Evolutionary conservation across 106 monocot species (phyloP).

Genomic region (Dendrobium officinale): DNA sequence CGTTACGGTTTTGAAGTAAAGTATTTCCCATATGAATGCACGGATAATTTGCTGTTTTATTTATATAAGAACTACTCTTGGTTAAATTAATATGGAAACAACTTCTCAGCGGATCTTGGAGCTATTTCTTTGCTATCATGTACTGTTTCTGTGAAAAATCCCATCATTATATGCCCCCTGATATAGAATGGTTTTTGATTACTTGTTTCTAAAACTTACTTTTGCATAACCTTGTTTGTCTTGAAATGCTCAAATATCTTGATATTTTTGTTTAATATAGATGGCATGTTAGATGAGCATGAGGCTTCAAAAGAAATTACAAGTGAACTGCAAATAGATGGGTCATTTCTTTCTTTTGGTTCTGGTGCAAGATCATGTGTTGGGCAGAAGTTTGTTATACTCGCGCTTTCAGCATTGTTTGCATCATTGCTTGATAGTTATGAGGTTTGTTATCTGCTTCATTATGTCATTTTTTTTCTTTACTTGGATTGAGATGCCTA

Average conservation of each 20-base stretch:
- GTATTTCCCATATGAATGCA: no score
- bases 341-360: slow-evolving; percentile 66
- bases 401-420: slow-evolving; percentile 37
- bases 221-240: neutral
- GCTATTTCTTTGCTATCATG: no score
- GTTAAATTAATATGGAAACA: no score
- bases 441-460: slow-evolving; percentile 33
- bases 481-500: neutral
- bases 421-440: slow-evolving; percentile 43
- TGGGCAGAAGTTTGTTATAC: slow-evolving; percentile 48
- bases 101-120: no score
- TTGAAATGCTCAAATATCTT: neutral
- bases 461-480: neutral
- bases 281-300: slow-evolving; percentile 5
- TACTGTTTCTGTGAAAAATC: no score
- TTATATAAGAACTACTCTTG: no score
- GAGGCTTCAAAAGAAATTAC: slow-evolving; percentile 1
- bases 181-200: no score
- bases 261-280: neutral
- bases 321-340: slow-evolving; percentile 11
- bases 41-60: no score
- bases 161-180: no score
- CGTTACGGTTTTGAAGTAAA: no score
- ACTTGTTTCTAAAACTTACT: neutral
- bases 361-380: slow-evolving; percentile 52